These are phyloP conservation scores for Datisca glomerata DNA, from an alignment of 306 rosid species.

Conservation along the genomic window DNA sequence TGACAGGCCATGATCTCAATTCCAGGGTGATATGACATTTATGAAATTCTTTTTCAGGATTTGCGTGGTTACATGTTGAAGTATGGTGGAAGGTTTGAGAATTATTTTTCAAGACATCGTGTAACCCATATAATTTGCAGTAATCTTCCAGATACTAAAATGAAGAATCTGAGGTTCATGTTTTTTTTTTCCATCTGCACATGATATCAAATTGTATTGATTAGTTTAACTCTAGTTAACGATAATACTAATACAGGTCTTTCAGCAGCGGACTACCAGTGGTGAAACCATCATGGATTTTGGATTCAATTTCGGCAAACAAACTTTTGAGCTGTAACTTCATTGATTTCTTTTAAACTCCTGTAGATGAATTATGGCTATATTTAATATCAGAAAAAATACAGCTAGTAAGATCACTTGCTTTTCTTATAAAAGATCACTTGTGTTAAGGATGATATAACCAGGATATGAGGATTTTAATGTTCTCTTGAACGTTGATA, in stretches of 20 bases:
- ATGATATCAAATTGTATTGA: background rate
- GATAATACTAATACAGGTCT: constrained; percentile 38
- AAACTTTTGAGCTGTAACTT: constrained; percentile 78
- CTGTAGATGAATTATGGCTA: too few species aligned
- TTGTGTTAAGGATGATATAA: too few species aligned
- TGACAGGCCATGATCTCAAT: too few species aligned
- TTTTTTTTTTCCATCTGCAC: background rate
- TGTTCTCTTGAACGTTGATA: too few species aligned
- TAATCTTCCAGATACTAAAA: constrained; percentile 67
- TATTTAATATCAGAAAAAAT: too few species aligned
- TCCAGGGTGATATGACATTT: too few species aligned
- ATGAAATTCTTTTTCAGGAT: constrained; percentile 42
- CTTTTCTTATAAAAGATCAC: too few species aligned
- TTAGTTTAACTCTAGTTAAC: constrained; percentile 15
- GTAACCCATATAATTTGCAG: constrained; percentile 90
- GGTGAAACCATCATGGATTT: constrained; percentile 84
- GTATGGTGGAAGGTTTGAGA: constrained; percentile 77
- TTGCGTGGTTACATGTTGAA: constrained; percentile 67
- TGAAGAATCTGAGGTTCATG: constrained; percentile 61
- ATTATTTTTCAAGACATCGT: constrained; percentile 66
- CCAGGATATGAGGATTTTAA: too few species aligned
- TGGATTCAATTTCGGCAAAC: constrained; percentile 70
- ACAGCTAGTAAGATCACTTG: too few species aligned
- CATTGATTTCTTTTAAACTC: constrained; percentile 6
- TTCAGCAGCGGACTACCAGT: constrained; percentile 88